phyloP scores from a whole-genome alignment of 148 eudicot genomes.

The Agrostemma githago region DNA sequence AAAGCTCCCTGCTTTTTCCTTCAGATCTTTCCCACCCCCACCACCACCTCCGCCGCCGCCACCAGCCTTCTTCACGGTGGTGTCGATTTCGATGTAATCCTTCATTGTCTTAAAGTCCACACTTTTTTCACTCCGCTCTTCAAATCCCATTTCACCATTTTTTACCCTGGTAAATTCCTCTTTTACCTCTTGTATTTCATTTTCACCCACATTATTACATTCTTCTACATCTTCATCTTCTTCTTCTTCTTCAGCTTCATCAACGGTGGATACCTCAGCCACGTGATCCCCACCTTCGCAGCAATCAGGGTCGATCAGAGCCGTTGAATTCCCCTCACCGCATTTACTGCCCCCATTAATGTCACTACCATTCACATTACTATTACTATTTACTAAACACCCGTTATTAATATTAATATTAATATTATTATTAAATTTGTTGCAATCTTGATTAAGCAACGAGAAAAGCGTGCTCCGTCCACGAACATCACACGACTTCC shows the following conservation, averaged over 20 bases:
- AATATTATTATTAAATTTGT: background rate
- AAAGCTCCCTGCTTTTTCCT: conserved; percentile 51
- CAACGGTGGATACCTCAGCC: conserved; percentile 8
- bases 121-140: background rate
- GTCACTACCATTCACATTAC: background rate
- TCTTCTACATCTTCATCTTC: conserved; percentile 13
- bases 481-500: conserved; percentile 42
- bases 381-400: background rate
- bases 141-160: background rate
- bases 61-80: conserved; percentile 48
- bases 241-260: conserved; percentile 31
- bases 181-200: conserved; percentile 18
- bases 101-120: conserved; percentile 61
- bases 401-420: too few relatives aligned
- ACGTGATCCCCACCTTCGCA: conserved; percentile 22
- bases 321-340: conserved; percentile 14
- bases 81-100: conserved; percentile 71
- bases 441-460: conserved; percentile 33
- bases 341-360: background rate
- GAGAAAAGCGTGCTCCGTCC: conserved; percentile 36
- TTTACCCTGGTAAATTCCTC: background rate
- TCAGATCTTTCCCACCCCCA: conserved; percentile 36
- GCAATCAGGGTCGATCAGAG: conserved; percentile 30
- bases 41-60: conserved; percentile 34
- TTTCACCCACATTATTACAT: conserved; percentile 24